Percentiles rank a stretch among this genome's conserved stretches.
Conservation (phyloP, 805 yeast species). For the Zygosaccharomyces bisporus region DNA sequence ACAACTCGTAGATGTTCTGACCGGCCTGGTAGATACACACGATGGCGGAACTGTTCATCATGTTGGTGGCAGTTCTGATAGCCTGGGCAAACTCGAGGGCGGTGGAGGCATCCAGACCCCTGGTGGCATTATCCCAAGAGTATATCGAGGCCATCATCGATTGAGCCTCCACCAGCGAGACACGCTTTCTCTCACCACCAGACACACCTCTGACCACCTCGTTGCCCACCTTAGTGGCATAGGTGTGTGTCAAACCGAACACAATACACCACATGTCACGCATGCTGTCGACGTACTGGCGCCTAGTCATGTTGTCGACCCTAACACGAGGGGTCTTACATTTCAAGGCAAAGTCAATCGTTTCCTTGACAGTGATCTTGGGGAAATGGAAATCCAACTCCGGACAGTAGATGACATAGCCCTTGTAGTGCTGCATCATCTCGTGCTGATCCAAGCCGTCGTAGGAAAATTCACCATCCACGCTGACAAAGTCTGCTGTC, state of each 20-base stretch:
- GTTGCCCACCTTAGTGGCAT: conserved; percentile 61
- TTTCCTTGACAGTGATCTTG: conserved; percentile 48
- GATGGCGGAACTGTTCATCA: conserved; percentile 53
- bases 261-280: conserved; percentile 43
- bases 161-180: conserved; percentile 62
- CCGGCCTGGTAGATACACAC: conserved; percentile 69
- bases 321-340: conserved; percentile 46
- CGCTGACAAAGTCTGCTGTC: conserved; percentile 37
- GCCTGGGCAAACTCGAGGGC: conserved; percentile 63
- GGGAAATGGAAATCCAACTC: conserved; percentile 52
- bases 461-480: conserved; percentile 42
- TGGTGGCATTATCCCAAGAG: conserved; percentile 68
- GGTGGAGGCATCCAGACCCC: conserved; percentile 69
- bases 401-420: conserved; percentile 50
- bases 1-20: conserved; percentile 56
- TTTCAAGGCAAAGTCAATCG: conserved; percentile 47
- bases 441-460: conserved; percentile 48
- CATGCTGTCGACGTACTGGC: conserved; percentile 38
- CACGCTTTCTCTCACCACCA: conserved; percentile 72
- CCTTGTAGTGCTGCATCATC: conserved; percentile 45
- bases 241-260: conserved; percentile 56
- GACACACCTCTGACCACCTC: conserved; percentile 67
- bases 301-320: conserved; percentile 41
- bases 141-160: conserved; percentile 50
- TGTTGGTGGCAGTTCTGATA: conserved; percentile 54